Evolutionary conservation across 2,329 filamentous ascomycete species (phyloP), one percentile per base, ranked within the genome.

Genomic region (Microthyrium microscopicum): DNA sequence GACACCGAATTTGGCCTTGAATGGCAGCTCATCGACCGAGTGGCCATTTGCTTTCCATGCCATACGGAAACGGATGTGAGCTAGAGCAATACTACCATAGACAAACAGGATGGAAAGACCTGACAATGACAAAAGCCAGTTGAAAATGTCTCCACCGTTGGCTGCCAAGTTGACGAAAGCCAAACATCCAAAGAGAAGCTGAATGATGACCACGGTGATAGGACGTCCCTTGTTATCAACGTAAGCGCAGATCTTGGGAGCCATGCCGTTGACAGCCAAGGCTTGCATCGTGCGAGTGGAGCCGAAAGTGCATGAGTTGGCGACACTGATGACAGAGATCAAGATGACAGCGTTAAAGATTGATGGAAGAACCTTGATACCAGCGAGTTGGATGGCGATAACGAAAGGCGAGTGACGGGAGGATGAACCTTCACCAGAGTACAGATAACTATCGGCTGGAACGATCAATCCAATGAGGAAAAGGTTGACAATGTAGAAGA

Each of bases 1-100:
- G 12, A 58, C 44, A 34, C 58, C 57, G 37, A 51, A 51, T 19
- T 46, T 42, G 27, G 57, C 56, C 37, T 46, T 52, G 55, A 55
- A 61, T 2, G 58, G 57, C 16, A 61, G 50, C 45, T 61, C 58
- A 30, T 59, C 56, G n/a, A 60, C 31, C 6, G 39, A 43, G 41
- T 55, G 53, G 22, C 53, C 53, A 16, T 31, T 28, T 6, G 51
- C 4, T 31, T 25, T 26, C 53, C 53, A 56, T 20, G 51, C 53
- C 39, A 60, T 58, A 41, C 85, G 81, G 68, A 94, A 94, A 36
- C 84, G 82, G 49, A 94, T 91, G 55, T 94, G 85, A 17, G 77
- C 71, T 13, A 91, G 58, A 52, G 83, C 92, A 53, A 93, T 87
- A 42, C 79, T 80, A 34, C 66, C 71, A 79, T 80, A 85, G 5